phyloP scores from a whole-genome alignment of 2,329 filamentous ascomycete genomes.

The Aspergillus sp. region DNA sequence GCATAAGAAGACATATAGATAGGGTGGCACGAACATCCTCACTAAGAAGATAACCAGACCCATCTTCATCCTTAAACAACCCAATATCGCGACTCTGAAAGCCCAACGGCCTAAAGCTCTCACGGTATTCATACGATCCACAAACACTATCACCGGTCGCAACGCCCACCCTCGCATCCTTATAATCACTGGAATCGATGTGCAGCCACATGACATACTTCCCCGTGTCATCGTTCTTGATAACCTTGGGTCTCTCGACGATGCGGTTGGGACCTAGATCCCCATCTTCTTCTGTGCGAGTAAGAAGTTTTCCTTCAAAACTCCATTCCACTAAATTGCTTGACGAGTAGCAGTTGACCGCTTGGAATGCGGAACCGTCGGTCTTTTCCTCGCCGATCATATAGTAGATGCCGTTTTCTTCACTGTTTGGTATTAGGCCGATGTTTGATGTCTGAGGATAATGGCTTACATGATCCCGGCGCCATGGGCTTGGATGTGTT shows the following conservation, averaged over 20 bases:
- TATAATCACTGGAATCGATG: slow-evolving; percentile 62
- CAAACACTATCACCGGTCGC: slow-evolving; percentile 61
- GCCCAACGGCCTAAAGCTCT: slow-evolving; percentile 42
- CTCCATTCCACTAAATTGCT: slow-evolving; percentile 62
- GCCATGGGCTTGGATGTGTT: slow-evolving; percentile 66
- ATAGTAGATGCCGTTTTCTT: slow-evolving; percentile 61
- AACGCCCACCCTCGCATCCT: slow-evolving; percentile 64
- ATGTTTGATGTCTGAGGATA: no score
- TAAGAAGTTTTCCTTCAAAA: slow-evolving; percentile 60
- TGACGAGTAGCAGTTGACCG: slow-evolving; percentile 65
- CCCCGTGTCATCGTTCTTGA: slow-evolving; percentile 63
- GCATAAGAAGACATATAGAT: neutral
- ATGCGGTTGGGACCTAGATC: slow-evolving; percentile 63
- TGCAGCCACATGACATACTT: slow-evolving; percentile 71
- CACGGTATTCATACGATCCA: slow-evolving; percentile 52
- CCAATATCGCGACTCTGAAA: slow-evolving; percentile 60
- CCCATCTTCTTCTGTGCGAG: slow-evolving; percentile 47
- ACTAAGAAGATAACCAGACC: slow-evolving; percentile 60
- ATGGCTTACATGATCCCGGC: slow-evolving; percentile 43
- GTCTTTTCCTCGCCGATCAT: slow-evolving; percentile 70
- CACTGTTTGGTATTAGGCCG: slow-evolving; percentile 35
- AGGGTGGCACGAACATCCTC: slow-evolving; percentile 52
- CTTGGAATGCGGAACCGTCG: slow-evolving; percentile 60
- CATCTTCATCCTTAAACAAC: slow-evolving; percentile 58
- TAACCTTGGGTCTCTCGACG: slow-evolving; percentile 67